Base-by-base conservation (phyloP, 805 yeast species). In the Candida adriatica region DNA sequence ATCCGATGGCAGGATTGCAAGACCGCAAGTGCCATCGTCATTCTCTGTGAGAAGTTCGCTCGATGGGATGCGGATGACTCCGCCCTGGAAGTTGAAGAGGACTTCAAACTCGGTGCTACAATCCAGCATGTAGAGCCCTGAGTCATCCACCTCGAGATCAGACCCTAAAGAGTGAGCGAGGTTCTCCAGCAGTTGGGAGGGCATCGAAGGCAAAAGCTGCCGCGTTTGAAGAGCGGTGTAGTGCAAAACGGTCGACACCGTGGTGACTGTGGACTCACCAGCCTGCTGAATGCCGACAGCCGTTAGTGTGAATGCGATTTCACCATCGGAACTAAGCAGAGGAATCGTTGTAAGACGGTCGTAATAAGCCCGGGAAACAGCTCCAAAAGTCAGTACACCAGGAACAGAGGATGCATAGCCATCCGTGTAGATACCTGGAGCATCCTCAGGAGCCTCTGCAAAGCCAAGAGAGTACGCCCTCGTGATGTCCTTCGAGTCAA, bases 81-180 rank as follows among this genome's bases (percentile, higher is more conserved):
- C 36, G 10, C 38, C 37, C 30, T 39, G 40, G 35, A 39, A 39
- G 31, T 39, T 31, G 33, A 36, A 32, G 16, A 24, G 14, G n/a
- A 39, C 18, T 6, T 27, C 27, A 13, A 25, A 23, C 18, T 22
- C 29, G 8, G 26, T 6, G 16, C 18, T 24, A 14, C 43, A 39
- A n/a, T 31, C 43, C 7, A 36, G 29, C 6, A 31, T 9, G 18
- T 36, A 39, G 8, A 39, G 16, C 5, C 43, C 43, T 3, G 27
- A 11, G 5, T 19, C 3, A 17, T 34, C 41, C 4, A 30, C 32
- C 10, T 28, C 26, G 4, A 36, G 23, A 6, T 33, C 34, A 20
- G 23, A 9, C 6, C 41, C 41, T 8, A 34, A 13, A 4, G 34
- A 15, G 11, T 16, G 28, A 6, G 29, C 37, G 6, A 39, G 15